Evolutionary conservation across 1,284 basidiomycete genomes (phyloP).

Genomic region (Stereum hirsutum): DNA sequence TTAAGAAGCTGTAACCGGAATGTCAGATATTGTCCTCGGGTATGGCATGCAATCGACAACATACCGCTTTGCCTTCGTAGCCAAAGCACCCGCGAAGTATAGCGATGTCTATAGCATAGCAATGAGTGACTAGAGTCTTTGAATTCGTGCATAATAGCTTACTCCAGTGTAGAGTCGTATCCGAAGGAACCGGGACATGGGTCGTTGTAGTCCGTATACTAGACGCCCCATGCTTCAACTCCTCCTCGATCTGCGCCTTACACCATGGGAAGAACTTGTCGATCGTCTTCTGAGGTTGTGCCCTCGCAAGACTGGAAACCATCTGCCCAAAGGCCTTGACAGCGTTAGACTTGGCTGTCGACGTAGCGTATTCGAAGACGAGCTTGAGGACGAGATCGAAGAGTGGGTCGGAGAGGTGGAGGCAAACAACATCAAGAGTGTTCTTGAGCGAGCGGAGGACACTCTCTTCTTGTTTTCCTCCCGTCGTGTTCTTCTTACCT

Average conservation of each 20-base stretch:
- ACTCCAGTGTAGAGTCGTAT: conserved; percentile 95
- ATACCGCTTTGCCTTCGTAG: conserved; percentile 56
- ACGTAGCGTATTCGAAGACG: conserved; percentile 81
- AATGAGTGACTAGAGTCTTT: conserved; percentile 5
- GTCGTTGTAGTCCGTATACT: conserved; percentile 84
- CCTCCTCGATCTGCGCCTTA: conserved; percentile 72
- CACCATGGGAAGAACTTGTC: conserved; percentile 79
- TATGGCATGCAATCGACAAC: conserved; percentile 13
- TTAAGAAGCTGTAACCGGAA: conserved; percentile 46
- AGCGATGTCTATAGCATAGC: conserved; percentile 50
- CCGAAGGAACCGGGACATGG: conserved; percentile 74
- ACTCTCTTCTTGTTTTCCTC: conserved; percentile 80
- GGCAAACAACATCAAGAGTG: conserved; percentile 80
- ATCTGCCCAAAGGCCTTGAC: conserved; percentile 89
- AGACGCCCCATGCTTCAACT: conserved; percentile 90
- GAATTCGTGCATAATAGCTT: conserved; percentile 21
- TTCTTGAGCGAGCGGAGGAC: conserved; percentile 79
- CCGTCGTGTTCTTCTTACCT: conserved; percentile 70
- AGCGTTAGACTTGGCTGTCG: conserved; percentile 82
- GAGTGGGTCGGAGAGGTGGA: conserved; percentile 81
- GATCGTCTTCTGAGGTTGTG: conserved; percentile 71
- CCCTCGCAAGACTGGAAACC: conserved; percentile 79
- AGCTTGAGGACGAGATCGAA: conserved; percentile 84
- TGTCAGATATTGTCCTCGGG: neutral
- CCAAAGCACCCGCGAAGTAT: conserved; percentile 75